Conservation (phyloP, 345 rosid species). For the Citrus sp. region DNA sequence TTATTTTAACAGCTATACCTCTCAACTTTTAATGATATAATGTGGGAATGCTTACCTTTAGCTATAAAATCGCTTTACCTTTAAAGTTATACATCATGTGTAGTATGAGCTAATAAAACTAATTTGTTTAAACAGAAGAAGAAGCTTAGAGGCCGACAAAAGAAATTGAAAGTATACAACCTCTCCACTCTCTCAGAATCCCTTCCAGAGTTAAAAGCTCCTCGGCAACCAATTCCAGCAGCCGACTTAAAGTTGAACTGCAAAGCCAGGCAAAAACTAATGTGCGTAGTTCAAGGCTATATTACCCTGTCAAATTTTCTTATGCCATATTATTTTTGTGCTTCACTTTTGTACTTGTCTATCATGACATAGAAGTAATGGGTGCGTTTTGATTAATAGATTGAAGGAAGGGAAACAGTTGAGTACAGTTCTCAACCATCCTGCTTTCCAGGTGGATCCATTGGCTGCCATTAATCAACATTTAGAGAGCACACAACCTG, state of each 20-base stretch:
- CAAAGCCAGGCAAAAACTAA: constrained; percentile 61
- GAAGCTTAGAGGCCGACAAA: constrained; percentile 52
- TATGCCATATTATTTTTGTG: not conserved
- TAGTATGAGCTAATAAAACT: not conserved
- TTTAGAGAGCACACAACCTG: constrained; percentile 61
- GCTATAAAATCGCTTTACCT: not conserved
- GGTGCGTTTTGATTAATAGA: constrained; percentile 32
- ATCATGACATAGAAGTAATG: constrained; percentile 1
- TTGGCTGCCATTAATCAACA: constrained; percentile 70
- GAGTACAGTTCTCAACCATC: constrained; percentile 61
- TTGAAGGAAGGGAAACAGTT: constrained; percentile 61
- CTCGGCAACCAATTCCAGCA: constrained; percentile 31
- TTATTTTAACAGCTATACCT: not conserved
- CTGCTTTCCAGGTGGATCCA: constrained; percentile 69
- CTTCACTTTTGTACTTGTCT: not conserved
- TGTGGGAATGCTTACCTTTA: not conserved
- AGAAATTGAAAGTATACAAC: constrained; percentile 68
- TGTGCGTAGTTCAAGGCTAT: constrained; percentile 35
- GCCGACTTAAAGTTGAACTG: constrained; percentile 60
- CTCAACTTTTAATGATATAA: not conserved
- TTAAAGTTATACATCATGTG: not conserved
- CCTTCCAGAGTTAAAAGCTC: constrained; percentile 62
- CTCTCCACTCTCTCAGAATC: constrained; percentile 68
- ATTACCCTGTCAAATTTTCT: not conserved
- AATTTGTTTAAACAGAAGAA: constrained; percentile 39